Evolutionary conservation across 2,329 filamentous ascomycete genomes (phyloP), one percentile per base, ranked within the genome.

Genomic region (Emergomyces pasteurianus): DNA sequence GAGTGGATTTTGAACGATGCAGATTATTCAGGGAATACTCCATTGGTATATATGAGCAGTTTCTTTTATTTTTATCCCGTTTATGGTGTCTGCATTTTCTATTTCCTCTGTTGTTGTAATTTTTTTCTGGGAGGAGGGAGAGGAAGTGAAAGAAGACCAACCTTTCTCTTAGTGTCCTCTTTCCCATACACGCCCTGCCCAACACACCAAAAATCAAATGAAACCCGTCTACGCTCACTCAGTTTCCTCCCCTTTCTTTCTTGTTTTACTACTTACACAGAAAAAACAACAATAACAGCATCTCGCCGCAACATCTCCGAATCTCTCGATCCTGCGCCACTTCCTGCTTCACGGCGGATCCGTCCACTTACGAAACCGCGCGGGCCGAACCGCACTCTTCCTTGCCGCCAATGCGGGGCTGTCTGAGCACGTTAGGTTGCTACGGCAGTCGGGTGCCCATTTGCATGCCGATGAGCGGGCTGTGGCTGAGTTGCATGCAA

Each of bases 1-100:
- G 77, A 81, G 61, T 83, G 82, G 74, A 79, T 94, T 23, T 79
- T 94, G 52, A 89, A 89, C 69, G 85, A 86, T 64, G 82, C 83
- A 36, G 89, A 94, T 74, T 92, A 92, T 71, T 88, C 87, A 23
- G 89, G 89, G 54, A 94, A 92, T 74, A 92, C 89, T 31, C 77
- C 78, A 23, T 68, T 79, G 58, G 75, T 77, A 68, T 65, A 71
- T 63, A 4, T 21, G 47, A 31, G 40, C n/a, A 43, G 12, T 2
- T 49, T 43, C 58, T 21, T 49, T 26, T n/a, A n/a, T 9, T 55
- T 34, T 47, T 31, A 18, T 49, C n/a, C 43, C 23, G 3, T 58
- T 23, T 36, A 54, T 23, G n/a, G 10, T 55, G 14, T 42, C 9
- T 46, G 18, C 34, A 21, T 28, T 28, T 50, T 36, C 46, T 31